Evolutionary conservation across 2,329 filamentous ascomycete species (phyloP).

Genomic region (Fusarium sp.): DNA sequence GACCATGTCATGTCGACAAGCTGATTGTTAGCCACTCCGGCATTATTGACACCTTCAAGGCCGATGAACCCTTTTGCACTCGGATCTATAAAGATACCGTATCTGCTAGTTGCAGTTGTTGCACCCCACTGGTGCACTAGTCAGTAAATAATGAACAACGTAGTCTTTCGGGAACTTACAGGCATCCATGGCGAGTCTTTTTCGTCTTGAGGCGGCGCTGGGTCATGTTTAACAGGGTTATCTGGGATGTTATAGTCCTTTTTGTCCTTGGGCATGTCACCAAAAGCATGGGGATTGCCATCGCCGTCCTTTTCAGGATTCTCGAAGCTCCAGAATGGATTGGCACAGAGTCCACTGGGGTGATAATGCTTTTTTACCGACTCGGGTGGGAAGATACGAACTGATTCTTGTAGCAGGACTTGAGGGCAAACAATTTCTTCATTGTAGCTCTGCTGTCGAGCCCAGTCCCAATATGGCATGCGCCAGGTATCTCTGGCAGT

Average conservation of each 20-base stretch:
- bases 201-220: fast-evolving
- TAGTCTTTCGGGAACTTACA: not conserved
- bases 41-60: not conserved
- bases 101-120: not conserved
- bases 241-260: not conserved
- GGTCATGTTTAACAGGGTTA: not conserved
- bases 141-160: not conserved
- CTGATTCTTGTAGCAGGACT: not conserved
- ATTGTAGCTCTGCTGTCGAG: not conserved
- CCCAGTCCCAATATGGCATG: conserved; percentile 16
- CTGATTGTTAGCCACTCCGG: not conserved
- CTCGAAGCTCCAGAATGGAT: not conserved
- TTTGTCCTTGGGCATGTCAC: not conserved
- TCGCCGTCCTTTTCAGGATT: not conserved
- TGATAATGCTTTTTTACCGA: not conserved
- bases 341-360: not conserved
- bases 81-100: conserved; percentile 8
- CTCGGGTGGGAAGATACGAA: not conserved
- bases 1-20: not conserved
- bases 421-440: not conserved
- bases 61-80: not conserved
- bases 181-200: not conserved
- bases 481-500: not conserved
- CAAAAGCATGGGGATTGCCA: fast-evolving
- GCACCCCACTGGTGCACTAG: not conserved